Evolutionary conservation across 2,329 filamentous ascomycete species (phyloP).

Genomic region (Catunica adiposa): DNA sequence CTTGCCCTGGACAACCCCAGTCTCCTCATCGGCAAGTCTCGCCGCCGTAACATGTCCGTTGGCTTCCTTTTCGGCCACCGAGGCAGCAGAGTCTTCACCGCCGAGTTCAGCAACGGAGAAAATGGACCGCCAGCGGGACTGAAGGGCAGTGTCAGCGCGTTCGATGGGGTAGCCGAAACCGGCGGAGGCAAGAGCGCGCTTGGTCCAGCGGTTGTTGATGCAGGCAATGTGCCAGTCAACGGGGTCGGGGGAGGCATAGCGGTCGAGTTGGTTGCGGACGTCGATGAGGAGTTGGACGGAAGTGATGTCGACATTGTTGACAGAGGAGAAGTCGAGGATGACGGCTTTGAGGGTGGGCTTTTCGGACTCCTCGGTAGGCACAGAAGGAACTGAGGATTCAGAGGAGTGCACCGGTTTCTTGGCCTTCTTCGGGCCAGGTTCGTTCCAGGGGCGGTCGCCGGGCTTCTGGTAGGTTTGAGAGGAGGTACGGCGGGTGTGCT

Average conservation of each 20-base stretch:
- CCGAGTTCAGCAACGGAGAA: constrained; percentile 84
- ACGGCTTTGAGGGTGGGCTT: constrained; percentile 68
- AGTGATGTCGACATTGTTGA: constrained; percentile 88
- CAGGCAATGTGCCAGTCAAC: constrained; percentile 96
- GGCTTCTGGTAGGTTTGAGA: constrained; percentile 43
- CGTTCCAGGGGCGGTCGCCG: constrained; percentile 87
- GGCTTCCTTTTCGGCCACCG: constrained; percentile 45
- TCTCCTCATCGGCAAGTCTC: constrained; percentile 8
- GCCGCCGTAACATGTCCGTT: constrained; percentile 29
- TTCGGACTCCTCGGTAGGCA: constrained; percentile 23
- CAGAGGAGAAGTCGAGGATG: constrained; percentile 82
- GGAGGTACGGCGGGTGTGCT: constrained; percentile 61
- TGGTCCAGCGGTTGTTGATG: constrained; percentile 88
- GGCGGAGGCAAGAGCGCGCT: constrained; percentile 69
- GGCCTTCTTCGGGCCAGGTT: constrained; percentile 56
- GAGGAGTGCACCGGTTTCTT: constrained; percentile 21
- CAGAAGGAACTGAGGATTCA: constrained; percentile 12
- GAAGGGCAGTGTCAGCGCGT: constrained; percentile 26
- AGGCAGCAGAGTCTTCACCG: constrained; percentile 51
- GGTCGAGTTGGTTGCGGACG: constrained; percentile 82
- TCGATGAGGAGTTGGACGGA: constrained; percentile 87
- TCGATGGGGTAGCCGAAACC: constrained; percentile 73
- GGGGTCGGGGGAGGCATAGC: constrained; percentile 59
- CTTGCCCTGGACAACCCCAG: neutral
- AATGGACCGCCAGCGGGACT: constrained; percentile 76